Conservation (phyloP, 2,329 filamentous ascomycete species). For the Talaromyces verruculosus region DNA sequence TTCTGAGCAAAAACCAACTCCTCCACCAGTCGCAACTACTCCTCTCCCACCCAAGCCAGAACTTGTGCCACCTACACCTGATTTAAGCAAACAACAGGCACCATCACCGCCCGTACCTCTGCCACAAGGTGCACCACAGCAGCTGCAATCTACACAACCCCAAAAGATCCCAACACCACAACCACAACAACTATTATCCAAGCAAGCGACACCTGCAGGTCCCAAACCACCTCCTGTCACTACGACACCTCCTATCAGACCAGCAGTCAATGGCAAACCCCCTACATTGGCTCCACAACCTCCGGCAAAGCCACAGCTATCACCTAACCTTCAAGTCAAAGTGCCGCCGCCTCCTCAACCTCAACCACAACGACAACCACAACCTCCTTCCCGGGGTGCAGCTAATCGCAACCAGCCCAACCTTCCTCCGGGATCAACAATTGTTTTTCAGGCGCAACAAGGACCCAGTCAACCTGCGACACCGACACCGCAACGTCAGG, state of each 20-base stretch:
- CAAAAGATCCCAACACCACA: constrained; percentile 2
- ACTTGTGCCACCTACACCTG: neutral
- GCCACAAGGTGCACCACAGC: constrained; percentile 7
- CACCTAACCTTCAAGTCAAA: constrained; percentile 20
- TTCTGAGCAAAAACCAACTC: constrained; percentile 18
- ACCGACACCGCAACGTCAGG: constrained; percentile 22
- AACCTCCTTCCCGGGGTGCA: constrained; percentile 25
- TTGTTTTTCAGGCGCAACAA: constrained; percentile 31
- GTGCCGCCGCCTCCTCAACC: constrained; percentile 21
- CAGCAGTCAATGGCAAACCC: constrained; percentile 26
- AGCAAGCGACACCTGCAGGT: neutral
- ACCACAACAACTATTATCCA: constrained; percentile 8
- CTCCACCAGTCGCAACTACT: neutral
- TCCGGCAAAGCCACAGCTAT: constrained; percentile 24
- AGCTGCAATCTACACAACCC: neutral
- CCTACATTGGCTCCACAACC: constrained; percentile 26
- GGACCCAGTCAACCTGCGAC: constrained; percentile 24
- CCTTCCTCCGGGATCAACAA: constrained; percentile 25
- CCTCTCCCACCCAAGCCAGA: constrained; percentile 4
- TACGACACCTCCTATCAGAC: constrained; percentile 23
- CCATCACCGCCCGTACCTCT: constrained; percentile 15
- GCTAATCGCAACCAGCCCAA: constrained; percentile 17
- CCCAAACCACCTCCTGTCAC: constrained; percentile 13
- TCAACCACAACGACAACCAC: constrained; percentile 23
- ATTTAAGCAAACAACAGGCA: constrained; percentile 18